phyloP scores from a whole-genome alignment of 352 stramenopile species.

The Phytophthora tubulina region DNA sequence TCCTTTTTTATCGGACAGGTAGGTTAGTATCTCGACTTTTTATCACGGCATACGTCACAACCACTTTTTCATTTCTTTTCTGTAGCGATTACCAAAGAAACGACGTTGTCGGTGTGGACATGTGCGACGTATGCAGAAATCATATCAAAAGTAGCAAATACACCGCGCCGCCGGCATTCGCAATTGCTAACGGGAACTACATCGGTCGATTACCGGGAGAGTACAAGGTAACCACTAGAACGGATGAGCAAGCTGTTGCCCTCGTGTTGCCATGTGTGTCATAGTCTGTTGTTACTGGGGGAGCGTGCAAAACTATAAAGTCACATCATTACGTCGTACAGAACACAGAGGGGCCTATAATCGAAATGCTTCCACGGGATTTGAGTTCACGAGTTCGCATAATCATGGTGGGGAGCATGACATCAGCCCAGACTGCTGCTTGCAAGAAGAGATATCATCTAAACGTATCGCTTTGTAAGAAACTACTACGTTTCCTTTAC shows the following conservation, averaged over 20 bases:
- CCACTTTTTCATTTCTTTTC: not conserved
- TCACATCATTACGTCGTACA: no score
- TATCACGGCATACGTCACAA: no score
- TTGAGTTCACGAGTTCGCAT: not conserved
- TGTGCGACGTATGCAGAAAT: not conserved
- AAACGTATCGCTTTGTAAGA: not conserved
- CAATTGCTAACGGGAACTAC: conserved; percentile 27
- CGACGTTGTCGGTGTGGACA: not conserved
- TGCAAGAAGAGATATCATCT: conserved; percentile 17
- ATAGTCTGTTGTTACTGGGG: no score
- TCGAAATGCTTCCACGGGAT: conserved; percentile 11
- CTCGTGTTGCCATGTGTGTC: not conserved
- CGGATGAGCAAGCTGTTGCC: conserved; percentile 17
- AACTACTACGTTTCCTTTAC: not conserved
- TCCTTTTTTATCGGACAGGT: conserved; percentile 6
- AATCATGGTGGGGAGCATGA: conserved; percentile 11
- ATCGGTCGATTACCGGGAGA: not conserved
- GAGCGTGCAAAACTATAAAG: no score
- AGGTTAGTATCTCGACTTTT: not conserved
- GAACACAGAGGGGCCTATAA: no score
- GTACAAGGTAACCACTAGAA: not conserved
- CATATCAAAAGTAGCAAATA: not conserved
- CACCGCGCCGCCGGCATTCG: not conserved
- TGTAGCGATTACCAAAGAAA: not conserved
- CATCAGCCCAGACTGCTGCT: not conserved